Conservation (phyloP, 1,139 yeast genomes). For the Scheffersomyces titani region DNA sequence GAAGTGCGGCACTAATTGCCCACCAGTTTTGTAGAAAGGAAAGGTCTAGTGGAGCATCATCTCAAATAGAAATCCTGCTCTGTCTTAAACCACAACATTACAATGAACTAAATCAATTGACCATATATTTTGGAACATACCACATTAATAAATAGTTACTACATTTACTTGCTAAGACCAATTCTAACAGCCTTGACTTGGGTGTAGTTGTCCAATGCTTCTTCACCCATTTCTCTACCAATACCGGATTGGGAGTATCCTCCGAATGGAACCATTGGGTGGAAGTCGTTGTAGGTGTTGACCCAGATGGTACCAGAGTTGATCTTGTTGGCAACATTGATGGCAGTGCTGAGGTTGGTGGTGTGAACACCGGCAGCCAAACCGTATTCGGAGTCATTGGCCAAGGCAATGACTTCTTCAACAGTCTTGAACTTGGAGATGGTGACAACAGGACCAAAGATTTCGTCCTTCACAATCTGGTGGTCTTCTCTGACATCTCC, state of each 20-base stretch:
- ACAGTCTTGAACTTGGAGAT: slow-evolving; percentile 69
- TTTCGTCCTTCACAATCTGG: slow-evolving; percentile 77
- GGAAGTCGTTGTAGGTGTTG: slow-evolving; percentile 84
- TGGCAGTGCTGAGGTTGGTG: slow-evolving; percentile 38
- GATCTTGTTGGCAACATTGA: slow-evolving; percentile 64
- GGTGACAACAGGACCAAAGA: slow-evolving; percentile 84
- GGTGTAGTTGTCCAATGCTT: slow-evolving; percentile 80
- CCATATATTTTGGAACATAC: background rate
- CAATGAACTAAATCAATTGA: slow-evolving; percentile 1
- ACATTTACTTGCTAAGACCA: slow-evolving; percentile 6
- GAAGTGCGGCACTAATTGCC: no score
- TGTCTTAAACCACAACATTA: no score
- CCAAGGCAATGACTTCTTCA: slow-evolving; percentile 69
- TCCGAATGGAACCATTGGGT: slow-evolving; percentile 80
- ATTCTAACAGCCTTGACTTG: slow-evolving; percentile 81
- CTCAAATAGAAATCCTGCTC: no score
- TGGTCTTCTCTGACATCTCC: slow-evolving; percentile 66
- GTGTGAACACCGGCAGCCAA: slow-evolving; percentile 88
- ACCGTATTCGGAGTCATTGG: slow-evolving; percentile 78
- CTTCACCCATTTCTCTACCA: slow-evolving; percentile 90
- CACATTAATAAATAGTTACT: background rate
- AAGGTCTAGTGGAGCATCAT: no score
- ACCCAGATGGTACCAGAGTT: slow-evolving; percentile 86
- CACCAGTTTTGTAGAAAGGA: no score
- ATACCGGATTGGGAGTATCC: slow-evolving; percentile 87